A percentile compares a stretch with the other conserved stretches of the same genome.
Conservation (phyloP, 164 flowering plant genomes). For the Malania oleifera region DNA sequence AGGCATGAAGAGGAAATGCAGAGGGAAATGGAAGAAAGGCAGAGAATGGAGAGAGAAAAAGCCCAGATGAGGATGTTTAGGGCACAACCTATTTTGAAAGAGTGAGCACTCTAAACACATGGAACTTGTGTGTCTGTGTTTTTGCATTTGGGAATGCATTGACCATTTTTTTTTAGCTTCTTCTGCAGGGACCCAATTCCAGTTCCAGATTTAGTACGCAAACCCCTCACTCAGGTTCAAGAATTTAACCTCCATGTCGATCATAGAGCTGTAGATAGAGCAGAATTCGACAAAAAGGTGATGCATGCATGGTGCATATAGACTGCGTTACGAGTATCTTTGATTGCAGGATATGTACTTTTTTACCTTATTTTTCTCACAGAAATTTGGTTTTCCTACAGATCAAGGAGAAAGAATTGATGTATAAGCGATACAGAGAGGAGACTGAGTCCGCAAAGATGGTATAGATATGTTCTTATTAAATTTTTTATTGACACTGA, state of each 20-base stretch:
- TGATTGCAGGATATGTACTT: too few species aligned
- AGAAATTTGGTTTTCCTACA: slow-evolving; percentile 21
- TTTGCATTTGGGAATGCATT: not conserved
- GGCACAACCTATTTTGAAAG: slow-evolving; percentile 80
- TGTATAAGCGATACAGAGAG: slow-evolving; percentile 86
- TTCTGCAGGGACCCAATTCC: slow-evolving; percentile 87
- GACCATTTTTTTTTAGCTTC: not conserved
- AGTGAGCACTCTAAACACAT: slow-evolving; percentile 34
- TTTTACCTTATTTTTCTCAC: too few species aligned
- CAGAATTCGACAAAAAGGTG: slow-evolving; percentile 87
- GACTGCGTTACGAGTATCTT: too few species aligned
- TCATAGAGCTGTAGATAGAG: slow-evolving; percentile 77
- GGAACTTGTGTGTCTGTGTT: not conserved
- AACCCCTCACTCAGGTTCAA: slow-evolving; percentile 79
- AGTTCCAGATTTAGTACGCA: slow-evolving; percentile 73
- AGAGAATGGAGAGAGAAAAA: slow-evolving; percentile 64
- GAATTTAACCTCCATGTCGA: slow-evolving; percentile 67
- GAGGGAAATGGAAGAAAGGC: slow-evolving; percentile 79
- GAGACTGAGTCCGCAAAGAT: slow-evolving; percentile 71
- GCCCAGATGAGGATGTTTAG: slow-evolving; percentile 72
- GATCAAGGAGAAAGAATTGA: slow-evolving; percentile 80
- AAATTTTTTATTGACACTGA: too few species aligned
- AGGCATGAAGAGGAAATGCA: slow-evolving; percentile 94
- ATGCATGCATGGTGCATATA: too few species aligned
- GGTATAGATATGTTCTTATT: slow-evolving; percentile 34